These are phyloP conservation scores for Gastroboletus turbinatus DNA, from an alignment of 1,284 basidiomycete species.

Conservation along the genomic window DNA sequence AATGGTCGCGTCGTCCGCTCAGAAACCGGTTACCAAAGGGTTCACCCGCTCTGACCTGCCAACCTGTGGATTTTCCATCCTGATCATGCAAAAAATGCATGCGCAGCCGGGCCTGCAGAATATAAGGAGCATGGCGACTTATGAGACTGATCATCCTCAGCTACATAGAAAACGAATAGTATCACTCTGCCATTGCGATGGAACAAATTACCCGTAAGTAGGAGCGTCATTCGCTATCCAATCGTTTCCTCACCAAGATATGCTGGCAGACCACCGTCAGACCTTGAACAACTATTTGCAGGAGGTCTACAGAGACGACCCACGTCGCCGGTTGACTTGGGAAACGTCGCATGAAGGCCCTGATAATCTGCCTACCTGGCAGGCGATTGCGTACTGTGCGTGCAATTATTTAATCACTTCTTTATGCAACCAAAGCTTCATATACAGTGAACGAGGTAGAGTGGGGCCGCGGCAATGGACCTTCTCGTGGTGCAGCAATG, in stretches of 20 bases:
- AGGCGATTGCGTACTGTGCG: slow-evolving; percentile 26
- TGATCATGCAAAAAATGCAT: slow-evolving; percentile 4
- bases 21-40: slow-evolving; percentile 3
- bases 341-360: slow-evolving; percentile 20
- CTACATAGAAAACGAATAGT: not conserved
- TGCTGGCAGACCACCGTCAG: slow-evolving; percentile 24
- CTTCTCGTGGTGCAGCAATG: slow-evolving; percentile 23
- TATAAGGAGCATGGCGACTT: slow-evolving; percentile 18
- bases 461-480: slow-evolving; percentile 28
- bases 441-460: slow-evolving; percentile 27
- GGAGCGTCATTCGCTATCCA: not conserved
- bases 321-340: slow-evolving; percentile 23
- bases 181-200: slow-evolving; percentile 5
- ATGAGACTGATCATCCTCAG: not conserved
- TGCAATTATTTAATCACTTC: not conserved
- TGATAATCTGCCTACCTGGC: slow-evolving; percentile 28
- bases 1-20: not conserved
- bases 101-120: slow-evolving; percentile 9
- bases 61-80: slow-evolving; percentile 25
- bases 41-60: slow-evolving; percentile 8
- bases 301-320: slow-evolving; percentile 13
- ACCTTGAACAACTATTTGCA: slow-evolving; percentile 27
- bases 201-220: slow-evolving; percentile 18
- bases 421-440: not conserved
- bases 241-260: slow-evolving; percentile 3